Base-by-base conservation (phyloP, 371 early-diverging fungal genomes). In the Mortierella sp. region DNA sequence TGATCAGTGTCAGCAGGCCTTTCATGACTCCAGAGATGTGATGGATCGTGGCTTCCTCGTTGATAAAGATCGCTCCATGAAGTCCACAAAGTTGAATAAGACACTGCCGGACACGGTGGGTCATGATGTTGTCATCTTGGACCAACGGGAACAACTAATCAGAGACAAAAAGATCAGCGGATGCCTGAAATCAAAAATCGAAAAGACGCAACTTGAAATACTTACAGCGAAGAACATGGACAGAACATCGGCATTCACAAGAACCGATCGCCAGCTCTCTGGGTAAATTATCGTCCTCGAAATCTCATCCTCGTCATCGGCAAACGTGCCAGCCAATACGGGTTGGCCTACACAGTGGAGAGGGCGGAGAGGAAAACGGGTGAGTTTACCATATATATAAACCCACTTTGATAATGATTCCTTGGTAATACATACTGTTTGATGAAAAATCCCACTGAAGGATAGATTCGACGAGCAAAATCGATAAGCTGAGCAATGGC, bases 61-160 rank as follows among this genome's bases (percentile, higher is more conserved):
- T 78, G 3, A 84, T 83, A 72, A 95, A 93, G 30, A 93, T 90
- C 0, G 91, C 87, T 43, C 90, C 87, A 51, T 88, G 89, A 54
- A 94, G 84, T n/a, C 93, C 93, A 14, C 93, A 91, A 14, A 95
- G 85, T 62, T 93, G 92, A 24, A 90, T 81, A 28, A 95, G 77
- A 59, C 93, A 92, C 79, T 92, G 92, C 59, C 90, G 78, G 45
- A 88, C 87, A 22, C 90, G 87, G 72, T 92, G 90, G 2, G 85
- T 84, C 60, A 88, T 74, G 14, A 73, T 78, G 63, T 88, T 88
- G 37, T 90, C 86, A 3, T 85, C 83, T 64, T 89, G 87, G 10
- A 90, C 83, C 62, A 88, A 9, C 12, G 78, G 78, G 49, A 81
- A 78, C 24, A 84, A 59, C 86, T 86, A 77, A 30, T 18, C 40